Conservation (phyloP, 805 yeast species). For the Tetrapisispora namnaoensis region DNA sequence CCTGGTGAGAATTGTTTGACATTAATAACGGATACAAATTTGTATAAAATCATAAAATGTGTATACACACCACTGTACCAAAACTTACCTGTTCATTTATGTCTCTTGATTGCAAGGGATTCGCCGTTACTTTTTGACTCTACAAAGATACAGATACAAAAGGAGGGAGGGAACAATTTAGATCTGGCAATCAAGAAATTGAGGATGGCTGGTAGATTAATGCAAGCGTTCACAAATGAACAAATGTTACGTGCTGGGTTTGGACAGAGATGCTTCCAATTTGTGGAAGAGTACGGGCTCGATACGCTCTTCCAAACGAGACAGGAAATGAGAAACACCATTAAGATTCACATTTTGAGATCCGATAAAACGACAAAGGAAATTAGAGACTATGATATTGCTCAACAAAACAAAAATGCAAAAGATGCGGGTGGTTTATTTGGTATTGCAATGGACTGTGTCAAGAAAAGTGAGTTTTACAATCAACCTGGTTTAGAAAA, state of each 20-base stretch:
- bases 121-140: slow-evolving; percentile 64
- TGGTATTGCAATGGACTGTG: slow-evolving; percentile 68
- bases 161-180: slow-evolving; percentile 52
- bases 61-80: slow-evolving; percentile 46
- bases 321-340: slow-evolving; percentile 39
- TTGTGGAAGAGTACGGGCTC: slow-evolving; percentile 52
- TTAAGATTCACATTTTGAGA: slow-evolving; percentile 68
- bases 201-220: slow-evolving; percentile 73
- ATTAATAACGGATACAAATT: slow-evolving; percentile 38
- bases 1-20: slow-evolving; percentile 55
- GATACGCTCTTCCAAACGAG: slow-evolving; percentile 39
- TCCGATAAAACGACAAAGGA: slow-evolving; percentile 60
- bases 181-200: slow-evolving; percentile 65
- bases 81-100: slow-evolving; percentile 74
- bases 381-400: slow-evolving; percentile 65
- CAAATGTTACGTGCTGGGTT: slow-evolving; percentile 74
- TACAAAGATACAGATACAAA: slow-evolving; percentile 37
- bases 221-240: slow-evolving; percentile 87
- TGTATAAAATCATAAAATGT: slow-evolving; percentile 29
- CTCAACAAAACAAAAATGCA: slow-evolving; percentile 79
- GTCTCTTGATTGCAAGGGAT: slow-evolving; percentile 67
- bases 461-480: slow-evolving; percentile 32
- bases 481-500: slow-evolving; percentile 46
- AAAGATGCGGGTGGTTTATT: slow-evolving; percentile 66
- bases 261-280: slow-evolving; percentile 69